Percentiles rank a stretch among this genome's conserved stretches.
These are phyloP conservation scores for Alternaria atra DNA, from an alignment of 2,329 filamentous ascomycete species.

Conservation along the genomic window DNA sequence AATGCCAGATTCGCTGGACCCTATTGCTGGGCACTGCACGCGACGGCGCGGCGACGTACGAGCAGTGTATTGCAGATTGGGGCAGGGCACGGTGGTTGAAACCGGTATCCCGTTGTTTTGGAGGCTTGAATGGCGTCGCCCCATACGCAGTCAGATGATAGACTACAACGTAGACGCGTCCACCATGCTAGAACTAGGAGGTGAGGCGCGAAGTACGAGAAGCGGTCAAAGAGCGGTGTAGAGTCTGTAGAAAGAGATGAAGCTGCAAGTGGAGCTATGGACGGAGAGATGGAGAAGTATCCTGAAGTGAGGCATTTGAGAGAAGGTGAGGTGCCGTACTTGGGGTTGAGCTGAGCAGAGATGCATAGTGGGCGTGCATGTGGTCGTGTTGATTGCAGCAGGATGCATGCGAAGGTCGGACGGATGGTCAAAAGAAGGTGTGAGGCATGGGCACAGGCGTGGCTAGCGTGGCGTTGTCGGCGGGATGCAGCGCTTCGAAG, in stretches of 20 bases:
- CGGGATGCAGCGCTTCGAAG: constrained; percentile 24
- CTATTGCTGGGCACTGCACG: constrained; percentile 29
- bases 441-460: neutral
- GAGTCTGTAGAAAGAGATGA: constrained; percentile 9
- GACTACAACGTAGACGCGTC: constrained; percentile 23
- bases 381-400: constrained; percentile 19
- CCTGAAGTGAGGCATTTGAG: constrained; percentile 10
- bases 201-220: constrained; percentile 21
- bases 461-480: constrained; percentile 9
- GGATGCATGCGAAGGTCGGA: constrained; percentile 16
- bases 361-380: constrained; percentile 19
- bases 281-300: neutral
- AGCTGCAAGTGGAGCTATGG: constrained; percentile 8
- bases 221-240: constrained; percentile 36
- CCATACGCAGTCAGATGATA: constrained; percentile 44
- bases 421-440: constrained; percentile 9
- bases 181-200: constrained; percentile 3
- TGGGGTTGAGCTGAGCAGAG: neutral
- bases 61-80: constrained; percentile 9
- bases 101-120: constrained; percentile 27
- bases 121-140: constrained; percentile 17
- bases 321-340: neutral
- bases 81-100: constrained; percentile 22
- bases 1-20: constrained; percentile 22
- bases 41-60: constrained; percentile 30